Percentiles rank a stretch among this genome's conserved stretches.
Conservation (phyloP, 306 rosid species). For the Mucuna pruriens region DNA sequence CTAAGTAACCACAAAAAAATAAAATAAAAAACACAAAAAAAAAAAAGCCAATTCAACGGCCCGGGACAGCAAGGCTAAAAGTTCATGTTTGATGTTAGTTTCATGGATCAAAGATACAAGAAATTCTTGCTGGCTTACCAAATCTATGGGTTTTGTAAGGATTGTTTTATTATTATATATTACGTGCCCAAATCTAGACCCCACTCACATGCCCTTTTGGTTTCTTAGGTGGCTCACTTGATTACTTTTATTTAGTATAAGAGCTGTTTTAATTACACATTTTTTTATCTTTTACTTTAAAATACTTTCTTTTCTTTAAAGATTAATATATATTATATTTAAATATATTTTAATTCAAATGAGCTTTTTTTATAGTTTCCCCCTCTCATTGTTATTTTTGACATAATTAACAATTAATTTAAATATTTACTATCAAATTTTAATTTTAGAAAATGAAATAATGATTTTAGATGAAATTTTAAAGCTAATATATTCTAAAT, state of each 20-base stretch:
- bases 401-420: background rate
- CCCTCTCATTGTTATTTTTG: background rate
- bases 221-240: conserved; percentile 36
- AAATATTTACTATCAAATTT: background rate
- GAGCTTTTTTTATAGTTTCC: background rate
- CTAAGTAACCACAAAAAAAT: background rate
- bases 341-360: background rate
- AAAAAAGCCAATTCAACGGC: background rate
- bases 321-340: background rate
- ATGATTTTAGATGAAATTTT: background rate
- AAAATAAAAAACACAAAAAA: background rate
- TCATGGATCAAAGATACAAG: conserved; percentile 14
- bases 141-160: conserved; percentile 38
- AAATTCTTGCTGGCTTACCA: conserved; percentile 31
- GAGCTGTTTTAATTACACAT: background rate
- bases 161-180: background rate
- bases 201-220: conserved; percentile 60
- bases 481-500: too few species aligned
- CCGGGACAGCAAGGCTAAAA: conserved; percentile 33
- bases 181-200: conserved; percentile 47
- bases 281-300: background rate
- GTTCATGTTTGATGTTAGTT: conserved; percentile 1
- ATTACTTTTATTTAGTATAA: background rate
- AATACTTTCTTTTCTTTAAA: background rate
- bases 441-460: background rate